Base-by-base conservation (phyloP, 257 asterid species). In the Coffea canephora region DNA sequence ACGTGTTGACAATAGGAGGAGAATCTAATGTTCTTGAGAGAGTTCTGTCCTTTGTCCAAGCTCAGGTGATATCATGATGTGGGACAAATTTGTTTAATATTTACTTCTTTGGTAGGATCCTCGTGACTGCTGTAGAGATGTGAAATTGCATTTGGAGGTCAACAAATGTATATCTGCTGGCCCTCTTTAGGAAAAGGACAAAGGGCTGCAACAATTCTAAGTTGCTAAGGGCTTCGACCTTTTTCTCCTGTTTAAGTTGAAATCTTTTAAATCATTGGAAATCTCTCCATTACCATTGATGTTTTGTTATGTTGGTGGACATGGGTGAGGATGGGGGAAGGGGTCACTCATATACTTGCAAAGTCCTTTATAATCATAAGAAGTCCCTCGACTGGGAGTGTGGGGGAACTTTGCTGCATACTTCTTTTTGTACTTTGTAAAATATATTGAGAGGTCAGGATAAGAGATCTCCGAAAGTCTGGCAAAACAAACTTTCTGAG, bases 1-100 rank as follows among this genome's bases (percentile, higher is more conserved):
- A 4, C 89, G 95, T 12, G 81, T 84, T 21, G 96, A 94, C 83
- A 89, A 87, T 68, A 84, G 97, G 86, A 88, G 98, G 89, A 89
- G 96, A 88, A 92, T 92, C 82, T 92, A 85, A 81, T 69, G 1
- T 7, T 5, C 43, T 2, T 54, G 27, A 39, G 4, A 23, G 31
- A 45, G 65, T 69, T 36, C 25, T 39, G 10, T 68, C 36, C 27
- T 21, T 39, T 11, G 19, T 36, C 23, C 25, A 39, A 15, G 49
- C 27, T 68, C 21, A 36, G 45, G n/a, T 67, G 43, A 67, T 13
- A 5, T 34, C 6, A 6, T 19, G 3, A 67, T 67, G 2, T 34
- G 71, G 43, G 43, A 67, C 34, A 18, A 10, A 34, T n/a, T 0
- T 8, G 19, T 67, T 67, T 31, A 67, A 14, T n/a, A 3, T 23